Evolutionary conservation across 805 yeast genomes (phyloP).

Genomic region (Candida andamanensis): DNA sequence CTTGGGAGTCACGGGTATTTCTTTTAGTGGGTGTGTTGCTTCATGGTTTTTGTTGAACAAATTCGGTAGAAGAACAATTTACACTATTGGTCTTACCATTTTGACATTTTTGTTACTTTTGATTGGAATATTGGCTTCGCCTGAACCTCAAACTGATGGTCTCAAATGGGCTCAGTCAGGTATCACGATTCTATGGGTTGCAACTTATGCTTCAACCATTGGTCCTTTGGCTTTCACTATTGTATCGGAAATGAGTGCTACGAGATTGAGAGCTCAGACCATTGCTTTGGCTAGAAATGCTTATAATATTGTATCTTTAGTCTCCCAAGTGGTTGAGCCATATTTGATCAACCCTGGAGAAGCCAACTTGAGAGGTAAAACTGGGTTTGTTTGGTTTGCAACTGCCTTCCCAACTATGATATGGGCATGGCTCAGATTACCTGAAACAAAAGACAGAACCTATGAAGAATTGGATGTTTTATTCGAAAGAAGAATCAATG

Average conservation of each 20-base stretch:
- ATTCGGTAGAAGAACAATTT: constrained; percentile 37
- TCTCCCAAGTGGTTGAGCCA: constrained; percentile 38
- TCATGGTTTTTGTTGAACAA: constrained; percentile 28
- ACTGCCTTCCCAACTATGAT: constrained; percentile 15
- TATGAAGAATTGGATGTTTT: constrained; percentile 31
- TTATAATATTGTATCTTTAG: constrained; percentile 24
- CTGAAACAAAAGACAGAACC: constrained; percentile 37
- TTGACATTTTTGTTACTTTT: constrained; percentile 31
- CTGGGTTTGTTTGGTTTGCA: constrained; percentile 46
- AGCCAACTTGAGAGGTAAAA: constrained; percentile 46
- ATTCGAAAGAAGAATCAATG: constrained; percentile 21
- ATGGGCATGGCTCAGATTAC: constrained; percentile 21
- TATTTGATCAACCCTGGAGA: constrained; percentile 45
- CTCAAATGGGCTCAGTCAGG: constrained; percentile 22
- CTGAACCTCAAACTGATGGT: constrained; percentile 10
- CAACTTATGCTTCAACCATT: constrained; percentile 30
- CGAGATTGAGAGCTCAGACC: constrained; percentile 36
- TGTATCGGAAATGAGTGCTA: constrained; percentile 38
- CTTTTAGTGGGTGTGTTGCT: constrained; percentile 20
- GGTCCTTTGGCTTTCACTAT: constrained; percentile 41
- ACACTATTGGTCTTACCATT: constrained; percentile 30
- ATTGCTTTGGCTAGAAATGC: constrained; percentile 26
- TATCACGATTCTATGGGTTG: constrained; percentile 17
- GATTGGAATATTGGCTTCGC: constrained; percentile 33
- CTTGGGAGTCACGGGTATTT: constrained; percentile 29